Base-by-base conservation (phyloP, 257 asterid genomes). In the Primulina huaijiensis region DNA sequence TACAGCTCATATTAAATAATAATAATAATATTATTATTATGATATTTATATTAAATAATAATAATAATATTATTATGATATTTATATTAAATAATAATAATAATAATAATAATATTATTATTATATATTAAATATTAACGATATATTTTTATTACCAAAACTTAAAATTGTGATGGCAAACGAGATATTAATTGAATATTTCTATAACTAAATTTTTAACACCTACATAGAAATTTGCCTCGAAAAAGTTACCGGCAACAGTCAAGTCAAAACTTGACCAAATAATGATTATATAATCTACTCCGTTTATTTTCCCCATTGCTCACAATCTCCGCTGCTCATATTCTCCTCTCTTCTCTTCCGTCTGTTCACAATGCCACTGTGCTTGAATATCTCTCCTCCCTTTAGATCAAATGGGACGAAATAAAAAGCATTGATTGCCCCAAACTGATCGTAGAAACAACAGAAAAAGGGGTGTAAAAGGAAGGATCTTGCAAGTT, bases 241-340 rank as follows among this genome's bases (percentile, higher is more conserved):
- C 19, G 16, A 27, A 8, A 60, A 12, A 31, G 8, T 9, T 30
- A 23, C 34, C n/a, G 56, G 56, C 56, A 46, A 50, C 40, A 23
- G 19, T 9, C 7, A 33, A 37, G 56, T 34, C 27, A 33, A 34
- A 33, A 25, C 33, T 31, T 57, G 65, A 65, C 79, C 73, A 71
- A 73, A 72, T 65, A 53, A 30, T 72, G 81, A 84, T 86, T 88
- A 88, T 88, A 88, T 81, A 86, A 68, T 62, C 72, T 73, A 83
- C 8, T 82, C 71, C 69, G 7, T 72, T 62, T 71, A 80, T 71
- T 78, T 62, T 78, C 74, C 78, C 72, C 43, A 27, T 3, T 27
- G 30, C 30, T 27, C 30, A 27, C 25, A 23, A 23, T 23, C 25
- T 23, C 25, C 20, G 37, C 64, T 63, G 74, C 79, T 68, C 2